These are phyloP conservation scores for Globisporangium middletonii DNA, from an alignment of 352 stramenopile species.

Conservation along the genomic window DNA sequence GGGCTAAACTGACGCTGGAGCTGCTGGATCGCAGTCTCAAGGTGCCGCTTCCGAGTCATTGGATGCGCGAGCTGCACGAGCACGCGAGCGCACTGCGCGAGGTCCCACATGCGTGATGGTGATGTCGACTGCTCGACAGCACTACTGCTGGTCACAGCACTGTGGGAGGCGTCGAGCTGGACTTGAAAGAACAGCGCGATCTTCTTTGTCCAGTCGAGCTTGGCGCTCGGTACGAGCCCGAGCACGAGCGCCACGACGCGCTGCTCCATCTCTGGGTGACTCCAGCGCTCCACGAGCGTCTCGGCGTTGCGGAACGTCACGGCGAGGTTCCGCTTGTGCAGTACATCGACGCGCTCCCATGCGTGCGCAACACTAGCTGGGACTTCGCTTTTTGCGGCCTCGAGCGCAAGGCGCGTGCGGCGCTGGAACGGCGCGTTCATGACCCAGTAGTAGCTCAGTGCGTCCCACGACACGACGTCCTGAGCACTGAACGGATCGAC, in stretches of 20 bases:
- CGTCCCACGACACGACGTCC: conserved; percentile 39
- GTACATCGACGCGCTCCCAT: conserved; percentile 39
- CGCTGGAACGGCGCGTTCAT: conserved; percentile 44
- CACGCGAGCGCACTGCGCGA: conserved; percentile 20
- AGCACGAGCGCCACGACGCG: conserved; percentile 28
- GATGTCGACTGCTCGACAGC: neutral
- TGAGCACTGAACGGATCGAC: conserved; percentile 30
- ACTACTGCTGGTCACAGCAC: neutral
- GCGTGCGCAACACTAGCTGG: too few relatives aligned
- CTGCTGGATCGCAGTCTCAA: conserved; percentile 20
- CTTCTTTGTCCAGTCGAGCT: conserved; percentile 46
- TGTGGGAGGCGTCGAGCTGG: conserved; percentile 14
- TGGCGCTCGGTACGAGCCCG: conserved; percentile 46
- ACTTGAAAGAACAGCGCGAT: conserved; percentile 49
- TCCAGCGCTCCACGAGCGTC: conserved; percentile 44
- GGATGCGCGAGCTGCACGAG: conserved; percentile 30
- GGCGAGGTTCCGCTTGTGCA: conserved; percentile 18
- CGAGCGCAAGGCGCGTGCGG: conserved; percentile 22
- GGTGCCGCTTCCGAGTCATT: conserved; percentile 24
- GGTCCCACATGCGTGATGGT: conserved; percentile 12
- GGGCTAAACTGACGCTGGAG: conserved; percentile 21
- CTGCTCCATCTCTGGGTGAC: conserved; percentile 42
- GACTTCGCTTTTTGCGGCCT: too few relatives aligned
- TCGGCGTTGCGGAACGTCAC: conserved; percentile 27
- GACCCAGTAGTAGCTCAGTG: conserved; percentile 42